Percentiles rank a stretch among this genome's conserved stretches.
phyloP scores from a whole-genome alignment of 495 filamentous ascomycete species.

The Parathielavia hyrcaniae region DNA sequence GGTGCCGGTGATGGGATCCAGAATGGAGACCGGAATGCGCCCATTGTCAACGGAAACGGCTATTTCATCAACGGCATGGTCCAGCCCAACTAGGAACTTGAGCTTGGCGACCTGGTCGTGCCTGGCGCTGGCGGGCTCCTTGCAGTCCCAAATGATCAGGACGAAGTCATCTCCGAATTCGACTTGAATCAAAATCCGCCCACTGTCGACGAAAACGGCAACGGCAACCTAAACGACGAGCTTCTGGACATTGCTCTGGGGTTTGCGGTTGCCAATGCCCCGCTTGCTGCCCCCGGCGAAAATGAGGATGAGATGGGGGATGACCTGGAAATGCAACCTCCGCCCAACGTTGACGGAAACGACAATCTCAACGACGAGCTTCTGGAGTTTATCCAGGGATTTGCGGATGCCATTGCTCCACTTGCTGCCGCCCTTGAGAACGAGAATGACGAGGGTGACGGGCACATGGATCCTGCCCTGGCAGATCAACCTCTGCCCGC shows the following conservation, averaged over 20 bases:
- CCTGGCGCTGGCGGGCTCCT: not conserved
- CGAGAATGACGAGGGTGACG: not conserved
- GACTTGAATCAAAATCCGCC: no score
- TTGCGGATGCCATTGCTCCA: no score
- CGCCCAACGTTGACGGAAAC: not conserved
- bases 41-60: not conserved
- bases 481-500: not conserved
- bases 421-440: no score
- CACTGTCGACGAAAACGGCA: not conserved
- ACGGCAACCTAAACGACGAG: not conserved
- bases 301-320: not conserved
- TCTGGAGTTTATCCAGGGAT: no score
- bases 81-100: not conserved
- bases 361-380: not conserved
- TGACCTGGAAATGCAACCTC: no score
- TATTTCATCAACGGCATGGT: not conserved
- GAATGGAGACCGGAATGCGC: no score
- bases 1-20: not conserved
- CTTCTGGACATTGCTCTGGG: no score
- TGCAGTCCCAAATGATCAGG: not conserved
- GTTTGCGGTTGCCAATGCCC: no score
- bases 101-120: not conserved
- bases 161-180: no score
- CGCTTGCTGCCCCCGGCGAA: no score
- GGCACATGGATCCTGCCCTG: not conserved